Percentiles rank a stretch among this genome's conserved stretches.
Conservation (phyloP, 129 eudicot species). For the Heracleum sosnowskyi region DNA sequence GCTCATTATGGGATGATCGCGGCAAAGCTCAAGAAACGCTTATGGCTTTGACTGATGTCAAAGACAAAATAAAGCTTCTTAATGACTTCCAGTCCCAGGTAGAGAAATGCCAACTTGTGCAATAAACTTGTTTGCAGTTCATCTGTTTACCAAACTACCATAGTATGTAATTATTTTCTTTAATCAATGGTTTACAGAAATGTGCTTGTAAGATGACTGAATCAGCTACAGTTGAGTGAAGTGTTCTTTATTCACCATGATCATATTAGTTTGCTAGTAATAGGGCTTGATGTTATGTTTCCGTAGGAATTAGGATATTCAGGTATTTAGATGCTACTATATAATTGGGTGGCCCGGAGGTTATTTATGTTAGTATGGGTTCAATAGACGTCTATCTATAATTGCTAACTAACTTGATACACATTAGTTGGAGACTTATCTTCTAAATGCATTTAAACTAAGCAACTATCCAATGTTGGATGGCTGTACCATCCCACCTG, state of each 20-base stretch:
- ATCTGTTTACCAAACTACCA: neutral
- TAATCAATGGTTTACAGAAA: neutral
- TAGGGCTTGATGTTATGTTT: neutral
- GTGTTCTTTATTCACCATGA: neutral
- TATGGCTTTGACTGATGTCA: constrained; percentile 72
- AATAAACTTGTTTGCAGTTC: neutral
- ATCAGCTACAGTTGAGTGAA: too few species aligned
- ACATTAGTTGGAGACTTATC: too few species aligned
- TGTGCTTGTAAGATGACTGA: too few species aligned
- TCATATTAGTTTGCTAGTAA: neutral
- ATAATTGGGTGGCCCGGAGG: neutral
- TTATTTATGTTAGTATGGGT: too few species aligned
- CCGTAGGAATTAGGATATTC: neutral
- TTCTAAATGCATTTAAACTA: too few species aligned
- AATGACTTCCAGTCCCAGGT: constrained; percentile 78
- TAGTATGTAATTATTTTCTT: neutral
- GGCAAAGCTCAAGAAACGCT: constrained; percentile 88
- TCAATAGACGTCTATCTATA: too few species aligned
- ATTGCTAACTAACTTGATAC: too few species aligned
- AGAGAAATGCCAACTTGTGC: neutral
- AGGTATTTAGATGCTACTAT: neutral
- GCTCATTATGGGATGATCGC: constrained; percentile 90
- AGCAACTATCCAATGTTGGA: too few species aligned
- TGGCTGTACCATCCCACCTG: too few species aligned
- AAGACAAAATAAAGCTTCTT: constrained; percentile 81